Evolutionary conservation across 1,284 basidiomycete species (phyloP), one percentile per base, ranked within the genome.

Genomic region (Malassezia equina): DNA sequence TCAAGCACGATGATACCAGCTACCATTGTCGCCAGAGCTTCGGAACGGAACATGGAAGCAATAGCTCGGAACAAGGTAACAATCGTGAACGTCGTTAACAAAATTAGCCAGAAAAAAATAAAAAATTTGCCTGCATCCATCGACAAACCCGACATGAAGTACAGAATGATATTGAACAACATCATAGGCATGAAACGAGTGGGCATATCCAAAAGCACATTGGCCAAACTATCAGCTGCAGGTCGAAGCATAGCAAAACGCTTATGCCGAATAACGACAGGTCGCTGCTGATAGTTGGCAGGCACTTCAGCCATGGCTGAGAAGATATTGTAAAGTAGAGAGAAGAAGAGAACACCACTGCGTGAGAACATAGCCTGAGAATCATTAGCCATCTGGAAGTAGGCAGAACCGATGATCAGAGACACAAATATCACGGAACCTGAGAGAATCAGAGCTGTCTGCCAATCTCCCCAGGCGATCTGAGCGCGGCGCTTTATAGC

Each of bases 321-420:
- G 51, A 81, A 69, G 6, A 77, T 75, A 51, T 78, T 78, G 70
- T 76, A 80, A 7, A 68, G 63, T 21, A 66, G 34, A 4, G 51
- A 29, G 42, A 62, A 58, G 51, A 63, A 61, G 33, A 63, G 53
- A 19, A 60, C 47, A 51, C 60, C 60, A 23, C 49, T 53, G 17
- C 88, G 82, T 11, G 84, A 84, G 78, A 85, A 91, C 73, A 82
- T 86, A 12, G 82, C 83, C 0, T 77, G 72, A 0, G 88, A 87
- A 5, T 78, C 74, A 15, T 82, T 77, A 0, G 82, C 78, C 46
- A 84, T 76, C 5, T 81, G 78, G 60, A 84, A 78, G 78, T 87
- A 93, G 31, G 85, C 80, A 0, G 84, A 86, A 11, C 88, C 87
- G 52, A 85, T 79, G 61, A 88, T 85, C 52, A 88, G 68, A 9